phyloP scores from a whole-genome alignment of 495 filamentous ascomycete genomes.

The Neurospora sp. region DNA sequence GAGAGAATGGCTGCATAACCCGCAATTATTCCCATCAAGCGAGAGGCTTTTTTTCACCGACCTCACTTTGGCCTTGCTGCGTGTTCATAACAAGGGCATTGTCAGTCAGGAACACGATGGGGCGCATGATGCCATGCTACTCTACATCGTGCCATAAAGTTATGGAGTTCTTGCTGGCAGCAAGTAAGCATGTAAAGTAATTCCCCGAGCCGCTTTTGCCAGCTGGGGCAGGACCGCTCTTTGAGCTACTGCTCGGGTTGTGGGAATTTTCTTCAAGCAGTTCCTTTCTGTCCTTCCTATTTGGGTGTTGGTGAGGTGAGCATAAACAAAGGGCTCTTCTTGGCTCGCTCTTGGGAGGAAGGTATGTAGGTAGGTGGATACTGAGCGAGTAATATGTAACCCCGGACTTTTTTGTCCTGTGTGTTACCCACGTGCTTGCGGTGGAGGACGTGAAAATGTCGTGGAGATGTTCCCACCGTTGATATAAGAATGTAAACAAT shows the following conservation, averaged over 20 bases:
- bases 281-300: neutral
- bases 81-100: neutral
- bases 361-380: neutral
- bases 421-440: neutral
- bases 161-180: neutral
- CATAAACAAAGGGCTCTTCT: neutral
- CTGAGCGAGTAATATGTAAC: neutral
- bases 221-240: neutral
- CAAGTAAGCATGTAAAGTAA: neutral
- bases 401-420: neutral
- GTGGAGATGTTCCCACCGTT: neutral
- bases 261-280: neutral
- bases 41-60: neutral
- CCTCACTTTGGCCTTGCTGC: too few species aligned
- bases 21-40: neutral
- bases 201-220: neutral
- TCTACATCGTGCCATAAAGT: neutral
- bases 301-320: neutral
- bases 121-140: neutral
- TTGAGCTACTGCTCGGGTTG: neutral
- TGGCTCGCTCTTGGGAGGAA: neutral
- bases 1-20: neutral
- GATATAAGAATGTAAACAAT: neutral
- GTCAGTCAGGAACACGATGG: neutral
- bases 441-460: neutral